Base-by-base conservation (phyloP, 345 rosid genomes). In the Eucalyptus grandis region DNA sequence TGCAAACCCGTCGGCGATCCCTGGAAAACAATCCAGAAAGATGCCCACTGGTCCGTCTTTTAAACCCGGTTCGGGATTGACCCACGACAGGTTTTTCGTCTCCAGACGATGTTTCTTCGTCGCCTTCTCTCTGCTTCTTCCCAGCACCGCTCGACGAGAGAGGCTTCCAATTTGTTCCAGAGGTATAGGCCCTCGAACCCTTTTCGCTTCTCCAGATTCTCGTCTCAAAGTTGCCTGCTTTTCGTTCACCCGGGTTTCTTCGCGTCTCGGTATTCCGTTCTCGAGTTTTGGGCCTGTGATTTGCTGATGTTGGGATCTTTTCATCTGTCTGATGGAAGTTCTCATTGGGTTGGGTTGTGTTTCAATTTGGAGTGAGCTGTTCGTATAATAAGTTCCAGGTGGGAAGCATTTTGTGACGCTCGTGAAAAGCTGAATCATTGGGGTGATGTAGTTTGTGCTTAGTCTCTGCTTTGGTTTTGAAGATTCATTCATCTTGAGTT, bases 71-170 rank as follows among this genome's bases (percentile, higher is more conserved):
- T 40, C 85, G 85, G 14, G 85, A 77, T 40, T 37, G 85, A 77
- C 47, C 47, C 85, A 40, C 24, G 85, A 40, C 85, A 21, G 13
- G 26, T 6, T 77, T 77, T 43, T 26, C 85, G 26, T 7, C 85
- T 3, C 47, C 27, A 3, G 47, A 40, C 81, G 87, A 94, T 96
- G 98, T 69, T 93, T 88, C 46, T 90, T 88, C 87, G 88, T 89
- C 95, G 95, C 30, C 90, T 91, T 88, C 91, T 92, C 89, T 91
- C 87, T 85, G 90, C 94, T 91, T 89, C 94, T 91, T 89, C 92
- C 88, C 94, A 90, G 87, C 89, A 89, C 88, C 92, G 93, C 91
- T 88, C 90, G 22, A 65, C 90, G 19, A 65, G 89, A 69, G 90
- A 69, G 14, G 87, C 93, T 19, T 44, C 92, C 16, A 83, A 44